Evolutionary conservation across 2,329 filamentous ascomycete species (phyloP).

Genomic region (Cryphonectria naterciae): DNA sequence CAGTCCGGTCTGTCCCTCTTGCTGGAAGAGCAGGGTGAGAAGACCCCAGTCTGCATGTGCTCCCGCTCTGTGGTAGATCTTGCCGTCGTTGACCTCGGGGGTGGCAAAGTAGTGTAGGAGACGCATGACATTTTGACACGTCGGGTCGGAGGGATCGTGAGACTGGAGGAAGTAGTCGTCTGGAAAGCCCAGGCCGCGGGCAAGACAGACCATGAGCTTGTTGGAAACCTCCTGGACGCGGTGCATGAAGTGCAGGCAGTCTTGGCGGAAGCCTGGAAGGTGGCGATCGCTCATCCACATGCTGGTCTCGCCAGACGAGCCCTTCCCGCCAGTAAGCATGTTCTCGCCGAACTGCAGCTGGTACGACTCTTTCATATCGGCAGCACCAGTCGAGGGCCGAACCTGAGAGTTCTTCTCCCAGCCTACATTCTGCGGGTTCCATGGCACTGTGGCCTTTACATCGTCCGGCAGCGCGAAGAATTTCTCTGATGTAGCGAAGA

Average conservation of each 20-base stretch:
- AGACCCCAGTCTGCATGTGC: conserved; percentile 64
- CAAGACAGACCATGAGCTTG: conserved; percentile 59
- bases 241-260: conserved; percentile 40
- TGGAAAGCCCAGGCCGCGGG: conserved; percentile 55
- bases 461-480: conserved; percentile 56
- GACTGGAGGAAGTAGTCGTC: conserved; percentile 58
- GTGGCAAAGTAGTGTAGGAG: conserved; percentile 39
- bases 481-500: conserved; percentile 41
- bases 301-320: conserved; percentile 27
- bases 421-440: conserved; percentile 53
- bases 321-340: conserved; percentile 33
- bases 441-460: conserved; percentile 55
- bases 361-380: conserved; percentile 62
- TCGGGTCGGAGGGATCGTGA: conserved; percentile 51
- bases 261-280: conserved; percentile 53
- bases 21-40: conserved; percentile 62
- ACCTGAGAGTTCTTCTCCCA: conserved; percentile 62
- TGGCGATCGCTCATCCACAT: conserved; percentile 39
- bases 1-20: conserved; percentile 56
- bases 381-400: conserved; percentile 57
- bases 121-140: conserved; percentile 57
- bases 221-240: conserved; percentile 50
- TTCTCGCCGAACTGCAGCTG: conserved; percentile 56
- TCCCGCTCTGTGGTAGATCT: conserved; percentile 56
- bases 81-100: conserved; percentile 28